A percentile compares a stretch with the other conserved stretches of the same genome.
Conservation (phyloP, 495 filamentous ascomycete genomes). For the Aspergillus coremiiformis region DNA sequence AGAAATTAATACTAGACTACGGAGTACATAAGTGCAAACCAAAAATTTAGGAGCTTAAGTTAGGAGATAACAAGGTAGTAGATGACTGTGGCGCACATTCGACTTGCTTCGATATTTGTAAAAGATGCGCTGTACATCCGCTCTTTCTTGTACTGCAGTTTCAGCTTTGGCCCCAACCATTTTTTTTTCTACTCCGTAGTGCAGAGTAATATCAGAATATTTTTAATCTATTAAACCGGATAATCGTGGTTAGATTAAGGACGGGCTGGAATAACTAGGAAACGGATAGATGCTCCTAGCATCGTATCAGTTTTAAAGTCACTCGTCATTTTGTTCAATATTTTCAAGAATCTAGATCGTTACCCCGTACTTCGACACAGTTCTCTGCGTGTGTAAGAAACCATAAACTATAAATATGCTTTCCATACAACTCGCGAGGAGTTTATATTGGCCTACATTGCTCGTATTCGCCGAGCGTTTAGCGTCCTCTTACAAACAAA, state of each 20-base stretch:
- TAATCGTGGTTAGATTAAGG: not conserved
- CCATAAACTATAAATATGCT: not conserved
- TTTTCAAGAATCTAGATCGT: not conserved
- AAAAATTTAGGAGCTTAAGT: not conserved
- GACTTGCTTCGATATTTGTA: too few relatives aligned
- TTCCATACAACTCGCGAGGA: not conserved
- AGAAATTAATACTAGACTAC: not conserved
- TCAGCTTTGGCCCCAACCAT: not conserved
- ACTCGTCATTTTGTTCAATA: not conserved
- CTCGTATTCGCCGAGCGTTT: conserved; percentile 7
- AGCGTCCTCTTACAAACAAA: not conserved
- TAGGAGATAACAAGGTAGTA: not conserved
- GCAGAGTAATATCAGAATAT: too few relatives aligned
- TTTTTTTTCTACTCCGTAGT: too few relatives aligned
- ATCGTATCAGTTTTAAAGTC: not conserved
- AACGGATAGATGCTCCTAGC: not conserved
- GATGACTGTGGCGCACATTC: conserved; percentile 4
- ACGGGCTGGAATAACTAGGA: not conserved
- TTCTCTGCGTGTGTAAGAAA: not conserved
- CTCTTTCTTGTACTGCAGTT: too few relatives aligned
- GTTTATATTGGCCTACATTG: not conserved
- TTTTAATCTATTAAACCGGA: too few relatives aligned
- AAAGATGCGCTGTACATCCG: too few relatives aligned
- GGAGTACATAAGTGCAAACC: not conserved
- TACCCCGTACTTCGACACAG: not conserved